Conservation (phyloP, 2,329 filamentous ascomycete genomes). For the Trichoderma brevicompactum region DNA sequence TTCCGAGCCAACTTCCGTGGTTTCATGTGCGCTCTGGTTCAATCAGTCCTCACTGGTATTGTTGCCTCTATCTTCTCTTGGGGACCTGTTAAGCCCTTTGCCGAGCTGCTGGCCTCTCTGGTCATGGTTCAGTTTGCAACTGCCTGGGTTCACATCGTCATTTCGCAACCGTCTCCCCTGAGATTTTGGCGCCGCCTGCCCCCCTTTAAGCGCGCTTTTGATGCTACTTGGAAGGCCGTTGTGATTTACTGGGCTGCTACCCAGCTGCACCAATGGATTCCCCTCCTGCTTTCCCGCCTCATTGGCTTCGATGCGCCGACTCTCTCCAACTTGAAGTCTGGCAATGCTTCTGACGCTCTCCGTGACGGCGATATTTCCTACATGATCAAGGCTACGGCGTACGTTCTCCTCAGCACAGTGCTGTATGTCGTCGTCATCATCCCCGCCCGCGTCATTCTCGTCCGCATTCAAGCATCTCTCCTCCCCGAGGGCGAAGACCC, state of each 20-base stretch:
- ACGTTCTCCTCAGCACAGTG: constrained; percentile 53
- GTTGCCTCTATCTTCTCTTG: constrained; percentile 52
- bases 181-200: constrained; percentile 73
- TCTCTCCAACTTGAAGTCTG: constrained; percentile 40
- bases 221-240: constrained; percentile 70
- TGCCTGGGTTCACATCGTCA: constrained; percentile 84
- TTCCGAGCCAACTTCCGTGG: constrained; percentile 72
- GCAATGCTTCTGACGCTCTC: constrained; percentile 43
- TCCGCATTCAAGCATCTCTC: constrained; percentile 85
- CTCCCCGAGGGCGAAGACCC: constrained; percentile 80
- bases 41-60: constrained; percentile 42
- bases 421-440: constrained; percentile 69
- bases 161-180: constrained; percentile 68
- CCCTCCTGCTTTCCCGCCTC: constrained; percentile 47
- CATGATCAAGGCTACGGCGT: constrained; percentile 49
- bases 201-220: constrained; percentile 64
- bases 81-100: constrained; percentile 33
- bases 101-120: constrained; percentile 55
- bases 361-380: constrained; percentile 39
- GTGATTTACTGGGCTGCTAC: constrained; percentile 64
- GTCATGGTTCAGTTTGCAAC: constrained; percentile 70
- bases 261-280: constrained; percentile 54
- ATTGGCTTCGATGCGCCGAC: constrained; percentile 51
- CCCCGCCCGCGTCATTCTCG: constrained; percentile 75
- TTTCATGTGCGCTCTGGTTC: constrained; percentile 54